These are phyloP conservation scores for Globisporangium rhizosaccharum DNA, from an alignment of 352 stramenopile species.

Conservation along the genomic window DNA sequence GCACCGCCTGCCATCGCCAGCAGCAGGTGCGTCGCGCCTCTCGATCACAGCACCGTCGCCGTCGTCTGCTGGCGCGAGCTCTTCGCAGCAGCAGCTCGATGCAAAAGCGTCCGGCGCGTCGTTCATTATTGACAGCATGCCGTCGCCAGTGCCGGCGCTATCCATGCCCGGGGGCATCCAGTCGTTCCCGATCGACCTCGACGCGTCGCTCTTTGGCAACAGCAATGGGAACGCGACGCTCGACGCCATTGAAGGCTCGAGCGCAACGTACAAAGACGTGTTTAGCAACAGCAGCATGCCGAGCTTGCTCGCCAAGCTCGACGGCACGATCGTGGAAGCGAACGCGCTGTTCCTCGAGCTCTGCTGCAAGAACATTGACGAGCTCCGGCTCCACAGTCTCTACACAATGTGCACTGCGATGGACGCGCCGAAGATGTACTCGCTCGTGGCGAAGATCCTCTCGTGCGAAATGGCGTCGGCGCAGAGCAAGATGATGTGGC, in stretches of 20 bases:
- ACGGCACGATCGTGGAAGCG: constrained; percentile 75
- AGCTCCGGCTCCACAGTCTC: constrained; percentile 67
- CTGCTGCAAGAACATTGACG: constrained; percentile 75
- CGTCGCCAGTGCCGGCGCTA: constrained; percentile 60
- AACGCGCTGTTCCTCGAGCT: constrained; percentile 75
- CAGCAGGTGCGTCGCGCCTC: constrained; percentile 25
- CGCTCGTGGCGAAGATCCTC: constrained; percentile 68
- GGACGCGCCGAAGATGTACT: constrained; percentile 80
- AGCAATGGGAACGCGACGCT: constrained; percentile 14
- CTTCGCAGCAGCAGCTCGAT: constrained; percentile 12
- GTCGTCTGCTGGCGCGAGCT: not conserved
- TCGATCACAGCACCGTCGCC: constrained; percentile 48
- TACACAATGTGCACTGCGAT: constrained; percentile 78
- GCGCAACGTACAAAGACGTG: constrained; percentile 65
- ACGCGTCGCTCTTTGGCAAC: constrained; percentile 30
- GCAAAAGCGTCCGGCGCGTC: constrained; percentile 28
- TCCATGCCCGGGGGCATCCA: constrained; percentile 61
- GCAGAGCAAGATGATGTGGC: constrained; percentile 85
- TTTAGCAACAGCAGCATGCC: constrained; percentile 78
- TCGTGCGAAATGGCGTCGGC: constrained; percentile 71
- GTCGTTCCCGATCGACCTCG: constrained; percentile 62
- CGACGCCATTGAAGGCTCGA: constrained; percentile 55
- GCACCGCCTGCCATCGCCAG: constrained; percentile 28
- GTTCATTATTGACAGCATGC: constrained; percentile 78
- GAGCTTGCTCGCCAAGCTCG: constrained; percentile 66